Evolutionary conservation across 441 rosid species (phyloP).

Genomic region (Erodium moschatum): DNA sequence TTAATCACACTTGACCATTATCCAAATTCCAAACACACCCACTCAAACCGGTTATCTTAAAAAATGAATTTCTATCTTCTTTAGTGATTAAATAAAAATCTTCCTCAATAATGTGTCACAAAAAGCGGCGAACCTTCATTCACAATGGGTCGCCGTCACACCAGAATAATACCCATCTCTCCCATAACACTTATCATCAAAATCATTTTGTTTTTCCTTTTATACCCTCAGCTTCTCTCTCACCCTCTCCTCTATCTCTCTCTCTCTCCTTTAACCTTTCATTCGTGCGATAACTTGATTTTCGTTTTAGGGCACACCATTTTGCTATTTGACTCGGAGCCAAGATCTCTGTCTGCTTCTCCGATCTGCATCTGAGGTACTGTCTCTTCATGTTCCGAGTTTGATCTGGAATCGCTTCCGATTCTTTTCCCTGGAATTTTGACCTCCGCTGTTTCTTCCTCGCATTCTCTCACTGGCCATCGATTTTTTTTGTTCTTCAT

Average conservation of each 20-base stretch:
- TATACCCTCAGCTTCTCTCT: background rate
- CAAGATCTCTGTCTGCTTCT: conserved; percentile 13
- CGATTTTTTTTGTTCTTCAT: background rate
- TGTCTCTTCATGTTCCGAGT: background rate
- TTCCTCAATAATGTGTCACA: too few relatives aligned
- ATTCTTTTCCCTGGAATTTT: conserved; percentile 7
- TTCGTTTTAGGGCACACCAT: conserved; percentile 33
- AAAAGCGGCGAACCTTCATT: too few relatives aligned
- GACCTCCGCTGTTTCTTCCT: background rate
- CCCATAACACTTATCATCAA: too few relatives aligned
- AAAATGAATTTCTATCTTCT: too few relatives aligned
- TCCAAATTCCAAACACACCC: too few relatives aligned
- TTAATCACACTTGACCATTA: too few relatives aligned
- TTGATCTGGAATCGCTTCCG: too few relatives aligned
- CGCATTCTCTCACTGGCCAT: background rate
- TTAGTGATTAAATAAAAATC: too few relatives aligned
- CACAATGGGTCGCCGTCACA: too few relatives aligned
- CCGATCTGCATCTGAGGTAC: conserved; percentile 24
- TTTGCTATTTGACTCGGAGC: conserved; percentile 27
- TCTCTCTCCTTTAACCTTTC: background rate
- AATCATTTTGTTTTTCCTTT: conserved; percentile 1
- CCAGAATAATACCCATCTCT: too few relatives aligned
- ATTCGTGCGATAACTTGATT: conserved; percentile 6
- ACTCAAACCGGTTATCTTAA: too few relatives aligned
- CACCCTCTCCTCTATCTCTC: too few relatives aligned